phyloP scores from a whole-genome alignment of 805 yeast species.

The Candida yuanshanica region DNA sequence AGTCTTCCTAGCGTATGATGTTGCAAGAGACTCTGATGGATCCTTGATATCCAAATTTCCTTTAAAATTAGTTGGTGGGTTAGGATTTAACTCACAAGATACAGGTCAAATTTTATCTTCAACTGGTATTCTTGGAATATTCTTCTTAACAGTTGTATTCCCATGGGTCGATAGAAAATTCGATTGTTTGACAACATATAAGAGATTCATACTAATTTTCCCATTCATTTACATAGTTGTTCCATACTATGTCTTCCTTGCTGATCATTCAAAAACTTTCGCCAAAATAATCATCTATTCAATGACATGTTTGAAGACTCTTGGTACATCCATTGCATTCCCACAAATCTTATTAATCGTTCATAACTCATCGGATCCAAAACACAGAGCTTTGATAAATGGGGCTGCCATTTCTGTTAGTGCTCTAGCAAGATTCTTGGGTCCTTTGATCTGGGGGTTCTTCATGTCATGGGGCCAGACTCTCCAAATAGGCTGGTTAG shows the following conservation, averaged over 20 bases:
- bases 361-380: conserved; percentile 47
- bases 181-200: conserved; percentile 16
- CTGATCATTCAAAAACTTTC: conserved; percentile 11
- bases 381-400: conserved; percentile 54
- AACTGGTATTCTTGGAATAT: conserved; percentile 17
- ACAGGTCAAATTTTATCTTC: conserved; percentile 18
- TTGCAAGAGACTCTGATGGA: conserved; percentile 11
- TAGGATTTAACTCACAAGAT: conserved; percentile 15
- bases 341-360: conserved; percentile 50
- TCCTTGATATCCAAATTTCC: conserved; percentile 13
- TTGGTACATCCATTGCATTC: conserved; percentile 41
- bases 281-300: conserved; percentile 20
- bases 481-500: conserved; percentile 25
- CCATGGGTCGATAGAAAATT: conserved; percentile 19
- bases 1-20: conserved; percentile 39
- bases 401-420: conserved; percentile 49
- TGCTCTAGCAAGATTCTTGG: conserved; percentile 51
- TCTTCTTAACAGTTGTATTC: conserved; percentile 13
- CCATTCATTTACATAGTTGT: conserved; percentile 14
- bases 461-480: conserved; percentile 33
- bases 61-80: conserved; percentile 17
- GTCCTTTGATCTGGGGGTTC: conserved; percentile 53
- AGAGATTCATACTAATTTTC: conserved; percentile 10
- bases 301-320: conserved; percentile 29
- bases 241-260: conserved; percentile 17